Evolutionary conservation across 768 basidiomycete species (phyloP), one percentile per base, ranked within the genome.

Genomic region (Pleurotus tuoliensis): DNA sequence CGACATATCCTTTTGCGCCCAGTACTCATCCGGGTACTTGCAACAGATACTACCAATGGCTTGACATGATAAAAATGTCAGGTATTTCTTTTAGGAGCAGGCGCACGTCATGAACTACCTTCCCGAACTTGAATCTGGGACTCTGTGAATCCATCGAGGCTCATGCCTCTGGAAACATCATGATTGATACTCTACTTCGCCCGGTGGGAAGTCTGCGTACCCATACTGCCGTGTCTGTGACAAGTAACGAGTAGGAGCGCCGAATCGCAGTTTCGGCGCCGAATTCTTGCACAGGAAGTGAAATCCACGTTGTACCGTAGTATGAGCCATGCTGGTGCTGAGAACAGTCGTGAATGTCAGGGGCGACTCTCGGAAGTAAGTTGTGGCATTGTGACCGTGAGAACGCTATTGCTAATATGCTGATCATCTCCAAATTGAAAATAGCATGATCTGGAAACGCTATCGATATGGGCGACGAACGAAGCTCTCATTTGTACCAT

Each of bases 11-110:
- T 53, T 53, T 16, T 41, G 51, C 5, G 51, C 51, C 51, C 51
- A 53, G 13, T 53, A 53, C 24, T 53, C 51, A 24, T 53, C 39
- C 38, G 51, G 51, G 20, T 53, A 53, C 20, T 53, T 53, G n/a
- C 12, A 24, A 41, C 51, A 53, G 24, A 53, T 53, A 15, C 24
- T 25, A 4, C 9, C 12, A 24, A 53, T 53, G 51, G 51, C 51
- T 53, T 41, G 9, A 4, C 51, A 53, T 22, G 7, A 40, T 41
- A 1, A 41, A 18, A 15, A 34, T 11, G 30, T 34, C 30, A 9
- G 30, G 8, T 34, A 11, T 34, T 9, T 34, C 30, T 34, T 34
- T 9, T 11, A 11, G 8, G 1, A 34, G 8, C 8, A 11, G 30
- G 30, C 15, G 3, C 3, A 16, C 9, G 13, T 44, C n/a, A 16